A percentile compares a stretch with the other conserved stretches of the same genome.
phyloP scores from a whole-genome alignment of 2,329 filamentous ascomycete genomes.

The Xylariaceae sp. region DNA sequence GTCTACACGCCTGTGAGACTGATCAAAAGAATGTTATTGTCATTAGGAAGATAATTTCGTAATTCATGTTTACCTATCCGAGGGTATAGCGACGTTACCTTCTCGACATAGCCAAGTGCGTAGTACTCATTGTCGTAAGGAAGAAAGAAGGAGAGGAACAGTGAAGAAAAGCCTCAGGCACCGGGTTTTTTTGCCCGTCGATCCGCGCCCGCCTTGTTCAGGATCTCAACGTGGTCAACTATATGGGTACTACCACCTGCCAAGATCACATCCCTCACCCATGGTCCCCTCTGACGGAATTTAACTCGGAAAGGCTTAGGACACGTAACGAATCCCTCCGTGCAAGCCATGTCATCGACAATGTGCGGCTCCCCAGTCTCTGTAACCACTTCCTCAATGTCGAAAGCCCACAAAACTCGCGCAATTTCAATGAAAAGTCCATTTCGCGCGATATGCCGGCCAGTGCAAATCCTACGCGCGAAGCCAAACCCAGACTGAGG shows the following conservation, averaged over 20 bases:
- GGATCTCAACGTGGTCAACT: background rate
- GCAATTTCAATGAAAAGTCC: background rate
- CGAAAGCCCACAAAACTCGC: background rate
- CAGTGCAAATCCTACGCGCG: background rate
- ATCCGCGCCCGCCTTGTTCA: background rate
- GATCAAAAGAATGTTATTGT: no score
- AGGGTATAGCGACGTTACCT: no score
- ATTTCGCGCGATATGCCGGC: background rate
- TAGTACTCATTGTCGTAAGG: no score
- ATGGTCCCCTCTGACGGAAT: conserved; percentile 23
- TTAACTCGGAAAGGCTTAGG: conserved; percentile 25
- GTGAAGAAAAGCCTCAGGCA: no score
- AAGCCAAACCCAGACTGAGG: conserved; percentile 41
- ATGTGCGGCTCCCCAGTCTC: background rate
- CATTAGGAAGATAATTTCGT: no score
- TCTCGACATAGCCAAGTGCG: no score
- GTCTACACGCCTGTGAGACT: no score
- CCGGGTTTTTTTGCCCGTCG: background rate
- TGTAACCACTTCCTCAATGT: background rate
- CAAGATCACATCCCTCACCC: conserved; percentile 24
- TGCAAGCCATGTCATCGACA: conserved; percentile 20
- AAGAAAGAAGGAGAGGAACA: no score
- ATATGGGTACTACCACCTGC: conserved; percentile 10
- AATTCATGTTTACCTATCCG: no score
- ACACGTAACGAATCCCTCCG: background rate